Evolutionary conservation across 495 filamentous ascomycete species (phyloP).

Genomic region (Geoglossum glabrum): DNA sequence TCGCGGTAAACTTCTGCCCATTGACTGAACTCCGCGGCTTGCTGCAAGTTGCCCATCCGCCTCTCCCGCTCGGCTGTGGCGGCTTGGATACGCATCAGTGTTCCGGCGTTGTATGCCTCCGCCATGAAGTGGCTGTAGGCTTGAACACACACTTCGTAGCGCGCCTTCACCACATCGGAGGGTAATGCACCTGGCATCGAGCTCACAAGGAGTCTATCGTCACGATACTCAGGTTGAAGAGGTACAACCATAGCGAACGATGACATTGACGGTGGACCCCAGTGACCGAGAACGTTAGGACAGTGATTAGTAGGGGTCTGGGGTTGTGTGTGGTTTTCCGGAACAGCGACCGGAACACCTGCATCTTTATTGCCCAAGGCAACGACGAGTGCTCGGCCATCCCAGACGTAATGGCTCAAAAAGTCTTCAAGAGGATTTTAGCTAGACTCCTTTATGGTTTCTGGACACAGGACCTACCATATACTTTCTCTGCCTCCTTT

Average conservation of each 20-base stretch:
- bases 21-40: neutral
- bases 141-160: neutral
- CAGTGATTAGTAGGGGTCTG: neutral
- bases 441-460: neutral
- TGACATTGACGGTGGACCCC: neutral
- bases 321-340: neutral
- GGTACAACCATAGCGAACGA: neutral
- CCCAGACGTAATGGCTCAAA: slow-evolving; percentile 7
- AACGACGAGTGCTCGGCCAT: slow-evolving; percentile 7
- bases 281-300: neutral
- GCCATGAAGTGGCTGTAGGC: neutral
- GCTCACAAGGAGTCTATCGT: neutral
- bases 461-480: slow-evolving; percentile 1
- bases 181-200: neutral
- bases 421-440: neutral
- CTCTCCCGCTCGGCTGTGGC: neutral
- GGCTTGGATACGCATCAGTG: neutral
- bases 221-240: neutral
- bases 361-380: slow-evolving; percentile 8
- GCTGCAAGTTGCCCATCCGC: neutral
- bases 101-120: neutral
- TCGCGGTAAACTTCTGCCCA: neutral
- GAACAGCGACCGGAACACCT: slow-evolving; percentile 4
- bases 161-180: neutral
- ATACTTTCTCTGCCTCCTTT: slow-evolving; percentile 8